Evolutionary conservation across 257 asterid genomes (phyloP), one percentile per base, ranked within the genome.

Genomic region (Solanum appendiculatum): DNA sequence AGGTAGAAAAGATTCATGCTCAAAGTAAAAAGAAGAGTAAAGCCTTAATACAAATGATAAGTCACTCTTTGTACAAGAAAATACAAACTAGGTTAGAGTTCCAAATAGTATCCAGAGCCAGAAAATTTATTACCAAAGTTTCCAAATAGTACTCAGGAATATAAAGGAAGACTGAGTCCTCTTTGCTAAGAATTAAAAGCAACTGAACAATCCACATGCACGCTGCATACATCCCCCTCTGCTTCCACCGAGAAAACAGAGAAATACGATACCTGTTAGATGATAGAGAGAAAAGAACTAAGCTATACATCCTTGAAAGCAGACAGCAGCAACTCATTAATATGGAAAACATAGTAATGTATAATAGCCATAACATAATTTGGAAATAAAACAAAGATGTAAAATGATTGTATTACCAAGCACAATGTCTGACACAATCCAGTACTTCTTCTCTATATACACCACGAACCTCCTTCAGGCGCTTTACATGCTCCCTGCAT

Each of bases 131-230:
- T 93, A 96, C 99, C 98, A 96, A 91, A 46, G 98, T 95, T 89
- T 96, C 99, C 87, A 95, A 87, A 92, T 96, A 96, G 93, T 93
- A 96, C 88, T 96, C 99, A 87, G 99, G 98, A 90, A 94, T 60
- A 69, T 94, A 96, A 90, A 90, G 74, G 90, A 96, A 96, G 88
- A 94, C 82, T 0, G 94, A 89, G 73, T 95, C 98, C 90, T 90
- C 88, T 93, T 93, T 94, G 97, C 99, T 96, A 89, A 95, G 93
- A 90, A 93, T 93, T 34, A 96, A 91, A 91, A 96, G 97, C 88
- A 96, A 90, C 86, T 96, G 99, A 54, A 94, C 98, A 86, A 94
- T 92, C 98, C 98, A 96, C 97, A 95, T 92, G 95, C 99, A 96
- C 6, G 95, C 75, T 9, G 98, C 98, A 73, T 95, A 96, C 94